Evolutionary conservation across 1,284 basidiomycete species (phyloP).

Genomic region (Somion occarium): DNA sequence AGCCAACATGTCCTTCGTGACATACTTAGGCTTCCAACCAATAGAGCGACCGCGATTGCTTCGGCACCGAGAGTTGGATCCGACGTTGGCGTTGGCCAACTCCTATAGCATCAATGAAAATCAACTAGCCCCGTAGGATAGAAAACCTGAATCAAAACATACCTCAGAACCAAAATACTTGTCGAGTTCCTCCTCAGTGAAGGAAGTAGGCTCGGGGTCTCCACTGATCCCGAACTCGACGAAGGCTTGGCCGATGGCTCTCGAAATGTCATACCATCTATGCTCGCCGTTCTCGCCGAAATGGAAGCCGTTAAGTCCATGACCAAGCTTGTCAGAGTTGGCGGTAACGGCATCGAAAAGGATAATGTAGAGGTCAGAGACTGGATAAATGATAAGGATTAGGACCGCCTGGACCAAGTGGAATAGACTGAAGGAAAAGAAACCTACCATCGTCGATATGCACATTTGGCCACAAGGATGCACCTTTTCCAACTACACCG

Average conservation of each 20-base stretch:
- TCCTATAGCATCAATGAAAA: slow-evolving; percentile 1
- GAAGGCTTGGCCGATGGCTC: slow-evolving; percentile 30
- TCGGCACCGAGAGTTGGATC: slow-evolving; percentile 37
- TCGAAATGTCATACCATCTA: slow-evolving; percentile 28
- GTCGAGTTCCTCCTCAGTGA: slow-evolving; percentile 7
- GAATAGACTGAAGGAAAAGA: not conserved
- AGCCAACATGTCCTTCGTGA: slow-evolving; percentile 28
- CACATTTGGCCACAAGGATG: slow-evolving; percentile 23
- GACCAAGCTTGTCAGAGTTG: slow-evolving; percentile 18
- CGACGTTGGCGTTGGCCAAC: slow-evolving; percentile 22
- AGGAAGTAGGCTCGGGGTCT: slow-evolving; percentile 5
- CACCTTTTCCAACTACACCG: slow-evolving; percentile 27
- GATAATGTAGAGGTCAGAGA: slow-evolving; percentile 14
- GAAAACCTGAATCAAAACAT: not conserved
- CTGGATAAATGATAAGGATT: slow-evolving; percentile 6
- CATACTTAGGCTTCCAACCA: slow-evolving; percentile 34
- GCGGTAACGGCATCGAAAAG: slow-evolving; percentile 15
- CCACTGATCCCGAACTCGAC: slow-evolving; percentile 17
- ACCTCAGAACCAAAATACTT: slow-evolving; percentile 12
- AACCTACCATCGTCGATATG: slow-evolving; percentile 28
- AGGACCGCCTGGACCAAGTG: not conserved
- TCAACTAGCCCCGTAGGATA: not conserved
- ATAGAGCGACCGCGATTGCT: slow-evolving; percentile 36
- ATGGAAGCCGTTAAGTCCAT: slow-evolving; percentile 40
- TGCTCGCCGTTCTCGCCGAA: slow-evolving; percentile 43